Base-by-base conservation (phyloP, 257 asterid genomes). In the Jaltomata sinuosa region DNA sequence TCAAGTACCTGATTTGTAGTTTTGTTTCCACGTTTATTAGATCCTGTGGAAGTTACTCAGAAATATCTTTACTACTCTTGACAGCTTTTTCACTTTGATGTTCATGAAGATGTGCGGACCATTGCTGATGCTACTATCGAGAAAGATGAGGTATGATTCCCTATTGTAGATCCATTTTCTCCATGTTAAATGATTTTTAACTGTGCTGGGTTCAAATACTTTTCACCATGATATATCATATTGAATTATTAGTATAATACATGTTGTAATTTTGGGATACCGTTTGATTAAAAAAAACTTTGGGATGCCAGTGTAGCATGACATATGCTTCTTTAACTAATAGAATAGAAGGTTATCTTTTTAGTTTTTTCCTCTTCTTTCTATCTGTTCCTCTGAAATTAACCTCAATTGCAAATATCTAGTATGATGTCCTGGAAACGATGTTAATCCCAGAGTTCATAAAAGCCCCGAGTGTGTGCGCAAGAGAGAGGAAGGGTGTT, bases 21-120 rank as follows among this genome's bases (percentile, higher is more conserved):
- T 15, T 27, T 38, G 10, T 27, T 27, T 4, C 42, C 81, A 76
- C 0, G 18, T 29, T 45, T 45, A 7, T 27, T 76, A 14, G 34
- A 47, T 47, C 79, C 4, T 76, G 81, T 45, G 15, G 9, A 61
- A 47, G 42, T 74, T 15, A 47, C 81, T 27, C 18, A 76, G 40
- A 8, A 76, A 14, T 14, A 47, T 76, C 81, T 76, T 42, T 76
- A 47, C 61, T 25, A 27, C 21, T 72, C 80, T 45, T 4, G 77
- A 50, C 93, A 96, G 99, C 98, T 97, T 87, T 97, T 97, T 92
- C 99, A 97, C 91, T 97, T 97, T 82, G 99, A 97, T 89, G 99
- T 97, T 25, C 99, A 97, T 45, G 99, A 97, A 89, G 99, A 97
- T 88, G 99, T 97, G 83, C 92, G 99, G 52, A 97, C 98, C 81